Evolutionary conservation across 129 eudicot genomes (phyloP), one percentile per base, ranked within the genome.

Genomic region (Solidago caesia): DNA sequence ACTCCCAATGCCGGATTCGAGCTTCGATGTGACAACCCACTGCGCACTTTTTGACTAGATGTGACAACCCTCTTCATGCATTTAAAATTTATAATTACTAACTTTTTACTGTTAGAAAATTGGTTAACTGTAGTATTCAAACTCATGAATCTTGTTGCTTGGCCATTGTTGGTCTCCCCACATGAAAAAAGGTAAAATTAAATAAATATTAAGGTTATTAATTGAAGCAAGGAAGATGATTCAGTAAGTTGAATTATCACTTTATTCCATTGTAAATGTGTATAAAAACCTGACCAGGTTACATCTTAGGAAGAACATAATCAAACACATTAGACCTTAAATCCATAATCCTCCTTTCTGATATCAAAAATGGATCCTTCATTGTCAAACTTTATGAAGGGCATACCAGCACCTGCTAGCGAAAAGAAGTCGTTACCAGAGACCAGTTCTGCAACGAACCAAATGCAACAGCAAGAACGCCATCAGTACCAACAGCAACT

Each of bases 151-250:
- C 72, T 44, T 77, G 75, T 71, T 80, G 72, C 45, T 67, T 51
- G 72, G 13, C 69, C 72, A 73, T 47, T 62, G 76, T 68, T 80
- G 75, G 51, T 65, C 71, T 51, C 79, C 75, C 79, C 75, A 48
- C 64, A 78, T 70, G 57, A 62, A 2, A 43, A 61, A 70, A 61
- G 53, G 56, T 25, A 64, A 33, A 64, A 43, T n/a, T 33, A 52
- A 51, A 29, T 43, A 60, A 48, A 70, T 66, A 62, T 44, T 6
- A 48, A 52, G 77, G 26, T 42, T 71, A 64, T 42, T 62, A 71
- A 13, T 56, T n/a, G 80, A 86, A 86, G 90, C 87, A 83, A 86
- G 80, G 90, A 80, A 86, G 87, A 67, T 63, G 85, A 84, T 81
- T 81, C 85, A 74, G 21, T 44, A 77, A 53, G 8, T 45, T 47